Conservation (phyloP, 106 monocot genomes). For the Narthecium ossifragum region DNA sequence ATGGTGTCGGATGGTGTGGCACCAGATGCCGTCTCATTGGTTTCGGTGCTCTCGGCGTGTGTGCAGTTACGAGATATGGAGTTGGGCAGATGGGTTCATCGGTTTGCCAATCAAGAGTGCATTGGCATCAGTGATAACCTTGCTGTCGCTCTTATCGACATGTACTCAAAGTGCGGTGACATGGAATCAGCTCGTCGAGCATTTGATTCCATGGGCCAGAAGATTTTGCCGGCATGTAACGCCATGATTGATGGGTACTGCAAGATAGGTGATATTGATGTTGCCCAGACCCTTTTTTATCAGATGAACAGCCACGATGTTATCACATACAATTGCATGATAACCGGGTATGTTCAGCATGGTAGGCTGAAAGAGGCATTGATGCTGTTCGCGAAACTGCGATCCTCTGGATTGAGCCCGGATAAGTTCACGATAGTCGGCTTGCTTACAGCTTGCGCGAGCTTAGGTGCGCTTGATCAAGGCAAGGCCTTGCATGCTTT, state of each 20-base stretch:
- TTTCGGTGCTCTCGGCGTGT: slow-evolving; percentile 50
- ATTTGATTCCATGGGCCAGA: slow-evolving; percentile 33
- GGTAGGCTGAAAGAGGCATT: slow-evolving; percentile 49
- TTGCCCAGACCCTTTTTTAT: slow-evolving; percentile 48
- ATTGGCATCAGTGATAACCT: slow-evolving; percentile 37
- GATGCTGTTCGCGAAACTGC: slow-evolving; percentile 35
- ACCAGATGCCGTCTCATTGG: slow-evolving; percentile 45
- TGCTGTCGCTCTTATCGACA: slow-evolving; percentile 45
- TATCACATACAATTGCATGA: slow-evolving; percentile 74
- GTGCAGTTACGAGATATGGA: slow-evolving; percentile 41
- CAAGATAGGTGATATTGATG: slow-evolving; percentile 47
- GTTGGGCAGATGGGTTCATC: slow-evolving; percentile 38
- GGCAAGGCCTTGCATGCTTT: slow-evolving; percentile 61
- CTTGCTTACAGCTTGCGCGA: slow-evolving; percentile 58
- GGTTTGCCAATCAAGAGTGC: slow-evolving; percentile 8
- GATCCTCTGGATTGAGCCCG: slow-evolving; percentile 22
- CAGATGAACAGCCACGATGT: slow-evolving; percentile 37
- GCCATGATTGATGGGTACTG: slow-evolving; percentile 77
- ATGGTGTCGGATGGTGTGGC: slow-evolving; percentile 38
- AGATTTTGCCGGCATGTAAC: slow-evolving; percentile 47
- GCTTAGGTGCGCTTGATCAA: slow-evolving; percentile 38
- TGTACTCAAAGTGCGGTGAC: slow-evolving; percentile 71
- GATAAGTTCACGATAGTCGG: slow-evolving; percentile 66
- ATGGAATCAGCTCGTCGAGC: slow-evolving; percentile 28
- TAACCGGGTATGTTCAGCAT: slow-evolving; percentile 54